These are phyloP conservation scores for Psidium friedrichsthalianum DNA, from an alignment of 345 rosid species.

Conservation along the genomic window DNA sequence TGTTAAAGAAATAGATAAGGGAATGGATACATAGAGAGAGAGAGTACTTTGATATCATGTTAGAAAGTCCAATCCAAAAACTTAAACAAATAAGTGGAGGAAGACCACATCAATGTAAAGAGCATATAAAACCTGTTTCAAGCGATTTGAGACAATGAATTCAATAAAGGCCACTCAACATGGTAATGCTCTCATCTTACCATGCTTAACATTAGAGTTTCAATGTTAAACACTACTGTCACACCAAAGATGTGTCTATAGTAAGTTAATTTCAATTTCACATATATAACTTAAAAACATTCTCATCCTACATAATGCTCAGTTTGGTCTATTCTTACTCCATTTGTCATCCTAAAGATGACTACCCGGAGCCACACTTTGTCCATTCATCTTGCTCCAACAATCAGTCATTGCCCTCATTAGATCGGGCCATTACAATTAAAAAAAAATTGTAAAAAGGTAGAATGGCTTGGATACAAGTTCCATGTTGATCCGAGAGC, in stretches of 20 bases:
- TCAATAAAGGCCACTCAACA: background rate
- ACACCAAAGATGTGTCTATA: background rate
- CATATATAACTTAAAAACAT: background rate
- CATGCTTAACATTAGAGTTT: background rate
- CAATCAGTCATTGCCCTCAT: background rate
- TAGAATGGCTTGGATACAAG: background rate
- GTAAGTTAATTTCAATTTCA: background rate
- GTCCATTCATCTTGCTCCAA: background rate
- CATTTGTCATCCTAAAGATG: background rate
- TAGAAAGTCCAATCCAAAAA: too few relatives aligned
- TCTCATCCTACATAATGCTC: background rate
- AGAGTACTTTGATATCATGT: too few relatives aligned
- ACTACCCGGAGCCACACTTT: background rate
- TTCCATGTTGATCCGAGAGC: background rate
- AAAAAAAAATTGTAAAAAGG: background rate
- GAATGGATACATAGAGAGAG: too few relatives aligned
- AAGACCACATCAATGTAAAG: too few relatives aligned
- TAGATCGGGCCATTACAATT: background rate
- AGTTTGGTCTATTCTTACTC: background rate
- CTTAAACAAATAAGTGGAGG: too few relatives aligned
- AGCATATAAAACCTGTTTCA: too few relatives aligned
- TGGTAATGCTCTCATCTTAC: background rate
- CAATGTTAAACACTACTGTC: background rate
- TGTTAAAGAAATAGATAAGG: too few relatives aligned
- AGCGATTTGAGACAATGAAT: too few relatives aligned